Evolutionary conservation across 202 grass and related monocot genomes (phyloP), one percentile per base, ranked within the genome.

Genomic region (Setaria italica): DNA sequence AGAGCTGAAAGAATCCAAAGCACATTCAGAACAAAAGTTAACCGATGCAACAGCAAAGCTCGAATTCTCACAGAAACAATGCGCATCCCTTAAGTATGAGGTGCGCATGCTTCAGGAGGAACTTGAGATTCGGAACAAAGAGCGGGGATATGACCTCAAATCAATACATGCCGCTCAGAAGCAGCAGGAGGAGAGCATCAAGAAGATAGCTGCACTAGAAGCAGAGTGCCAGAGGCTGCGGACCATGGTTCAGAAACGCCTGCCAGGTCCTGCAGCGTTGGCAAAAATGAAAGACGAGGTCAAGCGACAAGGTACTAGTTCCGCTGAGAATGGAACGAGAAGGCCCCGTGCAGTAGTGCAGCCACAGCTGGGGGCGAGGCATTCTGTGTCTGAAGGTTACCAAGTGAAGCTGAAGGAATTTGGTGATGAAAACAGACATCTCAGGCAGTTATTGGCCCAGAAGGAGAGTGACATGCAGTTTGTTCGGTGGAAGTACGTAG

Each of bases 261-360:
- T 92, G 25, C 94, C 94, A 2, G 87, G 94, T 17, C 87, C 89
- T 66, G 77, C 85, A 45, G 94, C 94, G 20, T 72, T 97, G 66
- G 89, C 88, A 6, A 90, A 97, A 88, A 97, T 97, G 91, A 92
- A 88, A 74, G 69, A 91, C 9, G 94, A 92, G 86, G 80, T 92
- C 19, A 84, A 87, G 74, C 80, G 66, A 80, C 68, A 81, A 66
- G 93, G 90, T 8, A 13, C 54, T 43, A 71, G 42, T 82, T 72
- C 76, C 56, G 71, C 41, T 45, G 69, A 88, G 47, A 85, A 59
- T 16, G 78, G 84, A 84, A 59, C 69, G 51, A 82, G 85, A 82
- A 84, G 37, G 20, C 74, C 81, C 12, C 79, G 35, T 41, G 70
- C 39, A 72, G 57, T 67, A 76, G 46, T 67, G 41, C 72, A 54